Evolutionary conservation across 352 stramenopile genomes (phyloP).

Genomic region (Globisporangium uncinulatum): DNA sequence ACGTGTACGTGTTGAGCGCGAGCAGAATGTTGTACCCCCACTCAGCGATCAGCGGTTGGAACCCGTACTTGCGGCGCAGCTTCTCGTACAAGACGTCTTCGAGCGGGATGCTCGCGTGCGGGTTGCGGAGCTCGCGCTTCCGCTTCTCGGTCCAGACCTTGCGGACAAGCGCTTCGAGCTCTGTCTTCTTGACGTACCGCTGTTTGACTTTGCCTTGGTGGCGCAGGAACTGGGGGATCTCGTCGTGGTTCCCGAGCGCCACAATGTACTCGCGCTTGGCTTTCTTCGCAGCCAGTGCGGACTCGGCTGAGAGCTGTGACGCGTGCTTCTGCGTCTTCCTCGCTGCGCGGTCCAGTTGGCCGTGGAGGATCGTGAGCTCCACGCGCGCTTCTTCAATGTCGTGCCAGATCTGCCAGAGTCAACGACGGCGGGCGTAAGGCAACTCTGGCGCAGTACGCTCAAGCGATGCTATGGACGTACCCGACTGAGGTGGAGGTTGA

Average conservation of each 20-base stretch:
- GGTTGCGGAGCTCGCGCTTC: conserved; percentile 56
- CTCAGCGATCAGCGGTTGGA: conserved; percentile 75
- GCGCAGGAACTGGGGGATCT: conserved; percentile 62
- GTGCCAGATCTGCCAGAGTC: conserved; percentile 53
- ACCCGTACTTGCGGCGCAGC: conserved; percentile 73
- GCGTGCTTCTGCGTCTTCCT: conserved; percentile 21
- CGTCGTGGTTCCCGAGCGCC: conserved; percentile 46
- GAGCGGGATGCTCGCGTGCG: conserved; percentile 30
- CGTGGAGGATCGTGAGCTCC: conserved; percentile 67
- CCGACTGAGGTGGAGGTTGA: conserved; percentile 70
- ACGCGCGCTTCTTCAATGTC: conserved; percentile 73
- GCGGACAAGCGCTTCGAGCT: conserved; percentile 60
- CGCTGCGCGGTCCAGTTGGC: conserved; percentile 45
- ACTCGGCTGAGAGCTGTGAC: conserved; percentile 1
- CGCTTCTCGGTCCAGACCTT: conserved; percentile 75
- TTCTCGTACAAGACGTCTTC: conserved; percentile 76
- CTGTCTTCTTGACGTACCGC: conserved; percentile 54
- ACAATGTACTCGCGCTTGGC: conserved; percentile 59
- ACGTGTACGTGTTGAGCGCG: conserved; percentile 54
- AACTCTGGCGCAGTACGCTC: background rate
- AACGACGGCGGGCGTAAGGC: background rate
- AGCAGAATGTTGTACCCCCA: conserved; percentile 86
- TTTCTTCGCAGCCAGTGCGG: conserved; percentile 20
- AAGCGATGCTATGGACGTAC: conserved; percentile 18
- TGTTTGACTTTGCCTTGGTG: conserved; percentile 69